These are phyloP conservation scores for Solanum hybrid DNA, from an alignment of 305 asterid genomes.

Conservation along the genomic window DNA sequence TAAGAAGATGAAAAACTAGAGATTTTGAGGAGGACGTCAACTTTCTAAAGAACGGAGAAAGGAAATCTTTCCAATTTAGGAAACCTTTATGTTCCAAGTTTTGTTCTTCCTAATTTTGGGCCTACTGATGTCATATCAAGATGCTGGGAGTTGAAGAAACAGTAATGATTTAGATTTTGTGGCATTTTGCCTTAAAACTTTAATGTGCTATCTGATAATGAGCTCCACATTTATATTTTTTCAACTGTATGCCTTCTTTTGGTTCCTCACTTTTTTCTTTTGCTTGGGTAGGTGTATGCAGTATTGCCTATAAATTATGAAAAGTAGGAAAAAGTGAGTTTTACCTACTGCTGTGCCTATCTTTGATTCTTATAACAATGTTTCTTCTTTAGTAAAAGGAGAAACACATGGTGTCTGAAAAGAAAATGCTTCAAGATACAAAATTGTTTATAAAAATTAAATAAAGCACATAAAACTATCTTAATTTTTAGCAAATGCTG, in stretches of 20 bases:
- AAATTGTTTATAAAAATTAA: not conserved
- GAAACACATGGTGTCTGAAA: not conserved
- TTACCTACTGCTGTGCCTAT: not conserved
- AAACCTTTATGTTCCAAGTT: not conserved
- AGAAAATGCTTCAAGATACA: not conserved
- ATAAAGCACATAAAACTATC: not conserved
- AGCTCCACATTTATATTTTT: not conserved
- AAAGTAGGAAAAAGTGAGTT: no score
- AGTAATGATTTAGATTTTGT: not conserved
- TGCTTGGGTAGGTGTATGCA: not conserved
- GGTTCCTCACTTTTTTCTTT: not conserved
- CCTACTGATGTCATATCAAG: not conserved
- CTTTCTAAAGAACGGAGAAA: not conserved
- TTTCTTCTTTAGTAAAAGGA: not conserved
- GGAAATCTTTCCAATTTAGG: not conserved
- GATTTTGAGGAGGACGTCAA: not conserved
- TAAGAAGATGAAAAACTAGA: not conserved
- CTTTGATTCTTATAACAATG: not conserved
- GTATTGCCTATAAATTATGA: not conserved
- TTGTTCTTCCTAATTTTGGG: not conserved
- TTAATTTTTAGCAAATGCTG: not conserved
- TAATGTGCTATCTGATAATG: not conserved
- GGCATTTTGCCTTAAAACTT: not conserved
- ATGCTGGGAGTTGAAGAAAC: not conserved
- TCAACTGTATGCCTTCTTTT: not conserved